Evolutionary conservation across 192 early-diverging fungal genomes (phyloP).

Genomic region (Piromyces finnis): DNA sequence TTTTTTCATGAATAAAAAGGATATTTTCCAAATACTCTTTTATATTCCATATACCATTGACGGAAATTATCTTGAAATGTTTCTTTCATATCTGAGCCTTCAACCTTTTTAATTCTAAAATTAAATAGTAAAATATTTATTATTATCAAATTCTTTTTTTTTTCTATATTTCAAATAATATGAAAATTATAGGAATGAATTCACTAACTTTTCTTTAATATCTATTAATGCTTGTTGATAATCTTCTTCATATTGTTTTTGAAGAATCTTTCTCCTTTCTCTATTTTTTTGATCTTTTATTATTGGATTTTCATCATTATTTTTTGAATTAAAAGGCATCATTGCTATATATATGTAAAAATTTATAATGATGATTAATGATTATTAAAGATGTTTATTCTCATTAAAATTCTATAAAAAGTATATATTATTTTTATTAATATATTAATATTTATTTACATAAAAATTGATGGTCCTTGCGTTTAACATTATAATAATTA

Average conservation of each 20-base stretch:
- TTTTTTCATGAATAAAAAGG: too few species aligned
- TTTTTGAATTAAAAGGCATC: slow-evolving; percentile 5
- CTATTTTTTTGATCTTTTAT: slow-evolving; percentile 21
- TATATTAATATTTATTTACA: slow-evolving; percentile 5
- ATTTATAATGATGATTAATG: too few species aligned
- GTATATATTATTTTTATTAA: too few species aligned
- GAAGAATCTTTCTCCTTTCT: slow-evolving; percentile 26
- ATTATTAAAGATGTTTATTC: too few species aligned
- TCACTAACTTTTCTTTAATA: slow-evolving; percentile 32
- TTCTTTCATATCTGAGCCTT: slow-evolving; percentile 45
- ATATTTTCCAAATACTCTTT: slow-evolving; percentile 22
- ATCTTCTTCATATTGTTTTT: slow-evolving; percentile 38
- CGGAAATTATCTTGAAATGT: slow-evolving; percentile 36
- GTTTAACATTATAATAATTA: slow-evolving; percentile 9
- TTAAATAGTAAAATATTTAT: too few species aligned
- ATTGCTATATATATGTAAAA: slow-evolving; percentile 16
- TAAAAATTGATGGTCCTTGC: slow-evolving; percentile 29
- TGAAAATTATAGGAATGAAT: too few species aligned
- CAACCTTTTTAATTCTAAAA: slow-evolving; percentile 29
- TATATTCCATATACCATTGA: slow-evolving; percentile 48
- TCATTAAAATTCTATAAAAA: too few species aligned
- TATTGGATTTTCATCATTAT: slow-evolving; percentile 13
- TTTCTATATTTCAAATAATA: too few species aligned
- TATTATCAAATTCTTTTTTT: too few species aligned
- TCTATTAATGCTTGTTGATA: slow-evolving; percentile 35